Percentiles rank a stretch among this genome's conserved stretches.
Evolutionary conservation across 371 early-diverging fungal genomes (phyloP).

Genomic region (Mucor sp.): DNA sequence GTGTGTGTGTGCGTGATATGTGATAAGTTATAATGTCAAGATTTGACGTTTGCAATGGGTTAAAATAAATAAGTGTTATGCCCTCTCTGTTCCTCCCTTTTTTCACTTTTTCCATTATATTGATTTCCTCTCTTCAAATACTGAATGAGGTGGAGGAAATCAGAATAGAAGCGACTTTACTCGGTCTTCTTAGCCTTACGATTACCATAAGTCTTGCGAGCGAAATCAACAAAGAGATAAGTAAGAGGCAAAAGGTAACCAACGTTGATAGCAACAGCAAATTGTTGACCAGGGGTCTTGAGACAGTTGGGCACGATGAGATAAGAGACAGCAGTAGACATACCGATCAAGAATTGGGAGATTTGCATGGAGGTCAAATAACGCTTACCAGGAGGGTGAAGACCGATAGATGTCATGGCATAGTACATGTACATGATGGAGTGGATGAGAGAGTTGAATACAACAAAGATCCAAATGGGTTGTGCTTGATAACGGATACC

Average conservation of each 20-base stretch:
- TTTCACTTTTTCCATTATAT: not conserved
- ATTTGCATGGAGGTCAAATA: constrained; percentile 87
- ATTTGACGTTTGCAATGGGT: not conserved
- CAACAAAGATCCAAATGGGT: constrained; percentile 85
- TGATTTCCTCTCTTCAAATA: not conserved
- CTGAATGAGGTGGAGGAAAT: not conserved
- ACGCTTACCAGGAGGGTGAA: constrained; percentile 82
- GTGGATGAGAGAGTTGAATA: constrained; percentile 90
- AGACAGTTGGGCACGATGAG: constrained; percentile 72
- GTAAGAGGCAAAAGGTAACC: constrained; percentile 81
- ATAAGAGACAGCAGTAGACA: constrained; percentile 68
- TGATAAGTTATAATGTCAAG: not conserved
- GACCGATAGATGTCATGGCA: constrained; percentile 73
- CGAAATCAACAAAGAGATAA: constrained; percentile 79
- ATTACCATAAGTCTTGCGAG: constrained; percentile 66
- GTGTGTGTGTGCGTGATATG: not conserved
- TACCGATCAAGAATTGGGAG: constrained; percentile 85
- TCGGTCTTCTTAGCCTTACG: constrained; percentile 55
- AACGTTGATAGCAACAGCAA: constrained; percentile 72
- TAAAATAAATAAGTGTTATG: not conserved
- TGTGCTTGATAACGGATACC: constrained; percentile 75
- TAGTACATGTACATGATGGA: constrained; percentile 93
- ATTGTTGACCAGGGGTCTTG: constrained; percentile 57
- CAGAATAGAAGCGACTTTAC: constrained; percentile 25
- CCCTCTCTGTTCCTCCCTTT: not conserved